Percentiles rank a stretch among this genome's conserved stretches.
phyloP scores from a whole-genome alignment of 257 asterid species.

The Forsythia viridissima region DNA sequence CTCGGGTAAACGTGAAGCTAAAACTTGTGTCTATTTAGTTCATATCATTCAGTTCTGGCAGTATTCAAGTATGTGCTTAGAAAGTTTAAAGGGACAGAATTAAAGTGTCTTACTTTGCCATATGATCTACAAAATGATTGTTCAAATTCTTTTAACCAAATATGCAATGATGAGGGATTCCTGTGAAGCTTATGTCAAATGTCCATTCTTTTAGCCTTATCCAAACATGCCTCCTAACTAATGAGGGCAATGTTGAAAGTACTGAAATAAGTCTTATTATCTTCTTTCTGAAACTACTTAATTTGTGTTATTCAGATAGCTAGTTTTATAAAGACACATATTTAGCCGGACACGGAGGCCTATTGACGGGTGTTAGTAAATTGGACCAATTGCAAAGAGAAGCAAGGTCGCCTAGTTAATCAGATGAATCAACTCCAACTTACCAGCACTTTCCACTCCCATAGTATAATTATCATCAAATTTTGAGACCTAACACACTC shows the following conservation, averaged over 20 bases:
- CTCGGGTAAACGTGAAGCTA: background rate
- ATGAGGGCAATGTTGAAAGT: too few relatives aligned
- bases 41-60: background rate
- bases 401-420: slow-evolving; percentile 68
- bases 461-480: background rate
- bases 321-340: slow-evolving; percentile 80
- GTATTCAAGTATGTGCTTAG: background rate
- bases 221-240: background rate
- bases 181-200: too few relatives aligned
- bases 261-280: background rate
- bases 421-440: slow-evolving; percentile 74
- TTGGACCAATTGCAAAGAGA: slow-evolving; percentile 86
- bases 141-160: background rate
- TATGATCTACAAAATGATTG: background rate
- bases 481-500: background rate
- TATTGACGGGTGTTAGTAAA: slow-evolving; percentile 86
- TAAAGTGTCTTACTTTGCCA: background rate
- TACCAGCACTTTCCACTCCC: slow-evolving; percentile 20
- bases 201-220: too few relatives aligned
- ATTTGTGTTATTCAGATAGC: slow-evolving; percentile 63
- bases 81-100: background rate
- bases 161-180: background rate
- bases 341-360: slow-evolving; percentile 68
- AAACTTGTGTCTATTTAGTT: background rate
- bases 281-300: background rate